phyloP scores from a whole-genome alignment of 75 land plant species.

The Adiantum capillusveneris region DNA sequence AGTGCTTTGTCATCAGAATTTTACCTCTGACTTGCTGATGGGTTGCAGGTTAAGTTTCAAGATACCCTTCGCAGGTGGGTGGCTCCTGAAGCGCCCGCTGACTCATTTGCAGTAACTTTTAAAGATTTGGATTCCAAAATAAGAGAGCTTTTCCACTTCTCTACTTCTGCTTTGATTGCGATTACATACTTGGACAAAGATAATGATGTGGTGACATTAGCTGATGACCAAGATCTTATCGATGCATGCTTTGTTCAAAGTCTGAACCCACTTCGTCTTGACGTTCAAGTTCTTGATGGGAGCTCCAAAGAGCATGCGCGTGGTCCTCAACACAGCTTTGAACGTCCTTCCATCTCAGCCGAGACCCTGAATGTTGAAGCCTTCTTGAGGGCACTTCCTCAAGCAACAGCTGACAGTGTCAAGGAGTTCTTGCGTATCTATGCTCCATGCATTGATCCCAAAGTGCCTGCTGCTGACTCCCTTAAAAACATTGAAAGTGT shows the following conservation, averaged over 20 bases:
- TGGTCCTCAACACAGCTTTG: too few species aligned
- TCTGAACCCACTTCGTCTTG: constrained; percentile 58
- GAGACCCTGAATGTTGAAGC: background rate
- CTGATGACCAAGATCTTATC: constrained; percentile 55
- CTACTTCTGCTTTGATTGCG: constrained; percentile 25
- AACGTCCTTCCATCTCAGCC: background rate
- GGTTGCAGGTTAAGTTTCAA: constrained; percentile 60
- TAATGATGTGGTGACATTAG: constrained; percentile 52
- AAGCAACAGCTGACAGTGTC: background rate
- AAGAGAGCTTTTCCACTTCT: constrained; percentile 34
- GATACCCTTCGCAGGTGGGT: constrained; percentile 46
- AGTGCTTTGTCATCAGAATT: too few species aligned
- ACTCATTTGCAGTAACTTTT: constrained; percentile 20
- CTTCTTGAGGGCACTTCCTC: background rate
- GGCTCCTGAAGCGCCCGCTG: background rate
- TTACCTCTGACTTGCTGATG: too few species aligned
- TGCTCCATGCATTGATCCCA: background rate
- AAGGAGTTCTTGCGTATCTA: background rate
- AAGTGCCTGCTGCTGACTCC: background rate
- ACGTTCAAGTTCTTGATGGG: constrained; percentile 15
- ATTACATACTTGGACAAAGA: constrained; percentile 77
- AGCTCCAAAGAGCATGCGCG: background rate
- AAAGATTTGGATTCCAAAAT: constrained; percentile 39
- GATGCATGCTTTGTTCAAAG: constrained; percentile 54
- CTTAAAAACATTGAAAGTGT: background rate